Evolutionary conservation across 352 stramenopile genomes (phyloP), one percentile per base, ranked within the genome.

Genomic region (Elongisporangium senticosum): DNA sequence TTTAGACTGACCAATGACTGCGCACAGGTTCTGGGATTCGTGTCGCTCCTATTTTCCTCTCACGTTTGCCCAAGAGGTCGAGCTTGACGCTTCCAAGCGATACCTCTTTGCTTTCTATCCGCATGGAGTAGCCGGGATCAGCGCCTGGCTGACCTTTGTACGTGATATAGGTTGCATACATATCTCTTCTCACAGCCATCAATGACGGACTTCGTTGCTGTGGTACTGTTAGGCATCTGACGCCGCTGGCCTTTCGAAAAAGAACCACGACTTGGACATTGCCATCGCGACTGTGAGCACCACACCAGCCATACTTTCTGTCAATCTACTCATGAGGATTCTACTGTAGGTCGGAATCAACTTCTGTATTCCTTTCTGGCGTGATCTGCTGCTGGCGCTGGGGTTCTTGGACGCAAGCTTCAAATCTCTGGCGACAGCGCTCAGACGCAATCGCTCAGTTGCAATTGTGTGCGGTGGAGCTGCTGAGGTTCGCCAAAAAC

Each of bases 371-470:
- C 77, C 77, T 4, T 75, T 87, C 53, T 84, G 74, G 77, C 55
- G 72, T 4, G 77, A 87, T 48, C 51, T 81, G 10, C 48, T 86
- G 53, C 64, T 86, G 21, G 67, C 67, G 6, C 39, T 75, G 19
- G 77, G 77, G n/a, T 83, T 86, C 48, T 43, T 81, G 11, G 77
- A 87, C 49, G 74, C 70, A 37, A 82, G 72, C 40, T 84, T 78
- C 49, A 49, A 53, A 56, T 83, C 74, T 23, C 54, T 83, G 7
- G 55, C 60, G 15, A 49, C 61, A 10, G 68, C 61, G 5, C 53
- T 87, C 22, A 52, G 37, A 1, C 67, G 59, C 33, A 65, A 74
- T 26, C 69, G 70, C 10, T 78, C 61, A n/a, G 63, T 69, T 11
- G 67, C 56, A 1, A 55, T 87, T 14, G 68, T 84, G 2, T 39